Conservation (phyloP, 1,284 basidiomycete genomes). For the Leccinum pallidistipes region DNA sequence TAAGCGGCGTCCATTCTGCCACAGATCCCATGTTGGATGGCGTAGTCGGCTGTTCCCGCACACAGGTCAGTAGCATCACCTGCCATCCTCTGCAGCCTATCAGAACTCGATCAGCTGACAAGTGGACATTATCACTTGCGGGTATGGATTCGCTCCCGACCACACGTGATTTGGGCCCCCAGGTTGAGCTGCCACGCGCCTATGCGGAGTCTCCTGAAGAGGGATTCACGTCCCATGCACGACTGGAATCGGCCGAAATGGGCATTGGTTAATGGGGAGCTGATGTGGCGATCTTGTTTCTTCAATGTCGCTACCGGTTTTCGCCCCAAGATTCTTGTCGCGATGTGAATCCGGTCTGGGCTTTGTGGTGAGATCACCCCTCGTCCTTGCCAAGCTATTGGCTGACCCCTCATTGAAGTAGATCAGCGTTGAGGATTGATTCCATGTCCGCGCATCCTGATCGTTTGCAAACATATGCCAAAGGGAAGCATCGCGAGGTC, state of each 20-base stretch:
- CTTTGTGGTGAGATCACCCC: conserved; percentile 22
- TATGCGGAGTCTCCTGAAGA: background rate
- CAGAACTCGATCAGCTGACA: conserved; percentile 26
- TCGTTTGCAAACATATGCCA: conserved; percentile 15
- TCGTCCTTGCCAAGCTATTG: background rate
- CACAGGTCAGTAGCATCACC: conserved; percentile 54
- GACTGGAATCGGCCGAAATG: conserved; percentile 1
- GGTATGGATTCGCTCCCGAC: conserved; percentile 9
- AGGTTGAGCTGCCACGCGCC: conserved; percentile 1
- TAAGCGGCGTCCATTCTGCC: conserved; percentile 23
- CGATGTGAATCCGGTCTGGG: conserved; percentile 10
- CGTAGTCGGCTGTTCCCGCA: conserved; percentile 4
- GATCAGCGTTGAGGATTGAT: conserved; percentile 23
- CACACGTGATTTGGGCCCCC: conserved; percentile 1
- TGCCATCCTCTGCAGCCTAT: conserved; percentile 32
- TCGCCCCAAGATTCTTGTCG: conserved; percentile 39
- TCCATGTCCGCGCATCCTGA: conserved; percentile 25
- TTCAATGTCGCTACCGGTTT: conserved; percentile 44
- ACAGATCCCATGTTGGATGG: background rate
- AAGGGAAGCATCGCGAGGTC: conserved; percentile 21
- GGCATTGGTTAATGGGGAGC: conserved; percentile 9
- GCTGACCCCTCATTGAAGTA: conserved; percentile 7
- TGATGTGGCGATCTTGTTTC: conserved; percentile 35
- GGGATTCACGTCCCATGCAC: conserved; percentile 2
- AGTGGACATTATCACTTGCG: conserved; percentile 47